Evolutionary conservation across 1,139 yeast species (phyloP), one percentile per base, ranked within the genome.

Genomic region (Geotrichum aggregatum): DNA sequence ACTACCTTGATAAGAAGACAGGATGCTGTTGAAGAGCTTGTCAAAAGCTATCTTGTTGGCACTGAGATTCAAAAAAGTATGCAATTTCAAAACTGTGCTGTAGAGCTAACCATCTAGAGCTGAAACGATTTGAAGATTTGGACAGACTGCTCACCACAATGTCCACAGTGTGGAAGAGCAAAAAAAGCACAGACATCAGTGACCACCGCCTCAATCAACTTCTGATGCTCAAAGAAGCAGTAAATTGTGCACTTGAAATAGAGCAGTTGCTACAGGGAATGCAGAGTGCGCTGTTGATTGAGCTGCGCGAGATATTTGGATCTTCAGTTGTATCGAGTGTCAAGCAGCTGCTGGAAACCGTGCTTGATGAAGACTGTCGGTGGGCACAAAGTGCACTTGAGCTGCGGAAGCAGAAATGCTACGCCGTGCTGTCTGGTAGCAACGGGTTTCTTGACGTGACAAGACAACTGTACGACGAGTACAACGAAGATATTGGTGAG

Each of bases 371-470:
- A 21, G 77, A 75, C 54, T 71, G 76, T 47, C 56, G 57, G 3
- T 73, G 77, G 76, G 77, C 77, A 0, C 63, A 61, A 0, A 65
- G 66, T 2, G 62, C 71, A 1, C 56, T 72, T 5, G 77, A 76
- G 42, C 57, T 75, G 28, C 71, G 71, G 49, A 73, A 74, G 55
- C 79, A 76, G 56, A 69, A 69, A 56, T 68, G 74, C 39, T 73
- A 73, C 60, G 79, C 79, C 0, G 71, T 76, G 0, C 72, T 66
- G 55, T 60, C 70, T 30, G 79, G 78, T 0, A 61, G 65, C 1
- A 76, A 76, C 61, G 80, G 80, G 0, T 62, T 76, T 22, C 60
- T 77, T 1, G 79, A 75, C 60, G 71, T 75, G 0, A 72, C 77
- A 1, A 65, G 80, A 44, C 70, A 70, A 54, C 56, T 76, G 0